Conservation (phyloP, 768 basidiomycete genomes). For the Phlegmacium glaucopus region DNA sequence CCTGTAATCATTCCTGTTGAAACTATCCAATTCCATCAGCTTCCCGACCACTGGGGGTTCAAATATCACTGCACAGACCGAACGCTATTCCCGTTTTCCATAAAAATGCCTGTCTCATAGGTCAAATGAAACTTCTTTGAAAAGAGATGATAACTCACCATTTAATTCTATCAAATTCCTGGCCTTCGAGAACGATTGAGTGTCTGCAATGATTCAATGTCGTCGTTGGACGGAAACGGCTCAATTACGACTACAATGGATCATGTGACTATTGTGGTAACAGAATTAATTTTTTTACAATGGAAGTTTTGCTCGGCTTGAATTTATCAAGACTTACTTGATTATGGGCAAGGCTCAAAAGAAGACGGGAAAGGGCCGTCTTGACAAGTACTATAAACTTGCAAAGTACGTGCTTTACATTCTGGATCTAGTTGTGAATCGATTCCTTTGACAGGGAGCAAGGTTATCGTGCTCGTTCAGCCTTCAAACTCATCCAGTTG, state of each 20-base stretch:
- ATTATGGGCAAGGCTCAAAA: constrained; percentile 80
- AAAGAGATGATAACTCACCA: neutral
- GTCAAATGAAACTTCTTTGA: neutral
- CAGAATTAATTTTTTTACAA: no score
- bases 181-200: no score
- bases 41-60: neutral
- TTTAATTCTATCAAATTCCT: no score
- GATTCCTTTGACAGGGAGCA: constrained; percentile 68
- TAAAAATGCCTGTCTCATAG: constrained; percentile 19
- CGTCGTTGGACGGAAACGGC: no score
- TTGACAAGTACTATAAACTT: constrained; percentile 97
- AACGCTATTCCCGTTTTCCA: constrained; percentile 44
- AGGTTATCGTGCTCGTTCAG: constrained; percentile 98
- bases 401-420: constrained; percentile 59
- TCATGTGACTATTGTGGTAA: neutral
- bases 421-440: no score
- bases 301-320: neutral
- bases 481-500: constrained; percentile 97
- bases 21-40: constrained; percentile 13
- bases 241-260: no score
- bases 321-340: neutral
- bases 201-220: no score
- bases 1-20: constrained; percentile 56
- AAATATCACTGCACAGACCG: constrained; percentile 23
- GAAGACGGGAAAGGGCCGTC: constrained; percentile 93